Conservation (phyloP, 1,139 yeast genomes). For the Nematodospora anomalae region DNA sequence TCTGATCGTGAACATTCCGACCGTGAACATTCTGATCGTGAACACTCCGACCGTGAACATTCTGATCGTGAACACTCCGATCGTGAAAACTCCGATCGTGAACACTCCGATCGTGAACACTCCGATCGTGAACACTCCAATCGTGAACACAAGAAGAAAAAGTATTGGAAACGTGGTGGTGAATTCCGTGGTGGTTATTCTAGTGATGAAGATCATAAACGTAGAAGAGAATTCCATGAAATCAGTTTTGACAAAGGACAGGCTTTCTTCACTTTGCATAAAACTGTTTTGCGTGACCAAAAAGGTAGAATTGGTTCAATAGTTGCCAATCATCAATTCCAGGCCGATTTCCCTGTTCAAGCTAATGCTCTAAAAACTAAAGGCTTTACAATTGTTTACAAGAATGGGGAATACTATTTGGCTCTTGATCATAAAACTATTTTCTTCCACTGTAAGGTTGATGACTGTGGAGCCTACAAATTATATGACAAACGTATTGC, state of each 20-base stretch:
- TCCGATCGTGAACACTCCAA: too few relatives aligned
- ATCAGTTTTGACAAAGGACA: neutral
- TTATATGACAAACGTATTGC: neutral
- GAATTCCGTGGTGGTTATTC: conserved; percentile 1
- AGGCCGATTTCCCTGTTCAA: conserved; percentile 38
- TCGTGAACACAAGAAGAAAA: too few relatives aligned
- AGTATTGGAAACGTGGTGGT: neutral
- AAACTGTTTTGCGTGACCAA: conserved; percentile 25
- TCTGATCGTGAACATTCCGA: too few relatives aligned
- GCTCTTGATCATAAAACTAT: conserved; percentile 10
- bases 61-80: too few relatives aligned
- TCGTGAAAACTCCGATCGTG: too few relatives aligned
- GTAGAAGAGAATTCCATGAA: conserved; percentile 2
- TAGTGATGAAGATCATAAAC: conserved; percentile 1
- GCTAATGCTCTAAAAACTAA: conserved; percentile 8
- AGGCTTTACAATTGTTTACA: conserved; percentile 18
- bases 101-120: too few relatives aligned
- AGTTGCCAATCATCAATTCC: conserved; percentile 48
- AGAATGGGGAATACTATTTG: conserved; percentile 21
- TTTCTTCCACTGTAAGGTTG: conserved; percentile 2
- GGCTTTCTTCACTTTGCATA: conserved; percentile 2
- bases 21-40: too few relatives aligned
- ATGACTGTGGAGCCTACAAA: neutral
- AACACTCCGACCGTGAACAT: too few relatives aligned
- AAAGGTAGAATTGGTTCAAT: conserved; percentile 32